Evolutionary conservation across 176 grass and related monocot species (phyloP).

Genomic region (Areca catechu): DNA sequence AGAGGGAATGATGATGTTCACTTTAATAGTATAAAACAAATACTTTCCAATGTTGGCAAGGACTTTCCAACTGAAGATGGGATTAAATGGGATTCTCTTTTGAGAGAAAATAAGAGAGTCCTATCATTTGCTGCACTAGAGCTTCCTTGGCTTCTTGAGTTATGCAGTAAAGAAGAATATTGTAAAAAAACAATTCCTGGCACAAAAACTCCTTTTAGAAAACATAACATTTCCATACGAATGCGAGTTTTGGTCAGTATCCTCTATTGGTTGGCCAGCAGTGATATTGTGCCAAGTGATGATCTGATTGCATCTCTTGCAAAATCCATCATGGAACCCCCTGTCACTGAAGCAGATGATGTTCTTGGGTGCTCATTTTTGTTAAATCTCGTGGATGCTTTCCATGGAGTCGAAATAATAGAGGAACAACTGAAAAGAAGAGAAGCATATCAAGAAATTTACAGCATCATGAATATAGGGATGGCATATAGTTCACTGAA

Average conservation of each 20-base stretch:
- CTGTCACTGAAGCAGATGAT: constrained; percentile 61
- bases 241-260: constrained; percentile 50
- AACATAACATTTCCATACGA: constrained; percentile 42
- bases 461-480: constrained; percentile 81
- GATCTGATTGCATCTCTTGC: constrained; percentile 66
- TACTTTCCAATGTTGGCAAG: constrained; percentile 50
- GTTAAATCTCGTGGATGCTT: constrained; percentile 85
- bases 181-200: constrained; percentile 25
- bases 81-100: constrained; percentile 32
- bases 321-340: constrained; percentile 60
- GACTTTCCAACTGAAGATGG: constrained; percentile 48
- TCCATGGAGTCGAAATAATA: constrained; percentile 76
- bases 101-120: constrained; percentile 57
- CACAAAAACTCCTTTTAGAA: constrained; percentile 33
- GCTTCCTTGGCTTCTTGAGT: constrained; percentile 81
- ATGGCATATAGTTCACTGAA: constrained; percentile 88
- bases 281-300: constrained; percentile 64
- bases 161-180: constrained; percentile 41
- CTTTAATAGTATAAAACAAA: constrained; percentile 41
- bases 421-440: constrained; percentile 76
- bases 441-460: constrained; percentile 70
- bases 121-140: constrained; percentile 56
- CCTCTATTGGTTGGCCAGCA: constrained; percentile 56
- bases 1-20: constrained; percentile 30
- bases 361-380: constrained; percentile 60